Evolutionary conservation across 1,139 yeast genomes (phyloP).

Genomic region (Candida glucosophila): DNA sequence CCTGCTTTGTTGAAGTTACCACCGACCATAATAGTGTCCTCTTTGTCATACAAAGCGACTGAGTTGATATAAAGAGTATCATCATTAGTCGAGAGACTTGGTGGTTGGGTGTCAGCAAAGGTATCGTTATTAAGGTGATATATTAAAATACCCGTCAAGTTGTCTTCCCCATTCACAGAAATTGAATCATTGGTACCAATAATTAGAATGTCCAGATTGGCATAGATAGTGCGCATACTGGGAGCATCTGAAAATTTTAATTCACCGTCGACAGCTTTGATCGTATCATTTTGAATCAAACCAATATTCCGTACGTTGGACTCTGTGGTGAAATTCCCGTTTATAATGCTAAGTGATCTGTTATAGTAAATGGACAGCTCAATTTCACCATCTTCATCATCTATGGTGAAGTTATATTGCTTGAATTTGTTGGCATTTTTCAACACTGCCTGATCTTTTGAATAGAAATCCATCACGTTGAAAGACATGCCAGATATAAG

Average conservation of each 20-base stretch:
- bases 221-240: slow-evolving; percentile 33
- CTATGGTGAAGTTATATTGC: slow-evolving; percentile 16
- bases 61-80: slow-evolving; percentile 37
- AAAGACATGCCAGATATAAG: slow-evolving; percentile 33
- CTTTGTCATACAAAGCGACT: slow-evolving; percentile 43
- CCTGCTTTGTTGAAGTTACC: slow-evolving; percentile 67
- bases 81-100: slow-evolving; percentile 22
- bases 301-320: too few relatives aligned
- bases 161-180: slow-evolving; percentile 10
- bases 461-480: slow-evolving; percentile 26
- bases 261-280: slow-evolving; percentile 20
- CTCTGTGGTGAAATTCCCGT: slow-evolving; percentile 36
- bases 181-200: slow-evolving; percentile 48
- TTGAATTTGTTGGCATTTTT: slow-evolving; percentile 13
- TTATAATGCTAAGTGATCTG: slow-evolving; percentile 42
- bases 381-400: slow-evolving; percentile 23
- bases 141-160: slow-evolving; percentile 40
- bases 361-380: slow-evolving; percentile 35
- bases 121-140: slow-evolving; percentile 38
- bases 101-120: slow-evolving; percentile 41
- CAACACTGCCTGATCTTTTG: slow-evolving; percentile 23
- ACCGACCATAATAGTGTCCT: slow-evolving; percentile 54
- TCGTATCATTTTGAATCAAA: too few relatives aligned
- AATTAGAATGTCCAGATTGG: slow-evolving; percentile 30
- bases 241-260: slow-evolving; percentile 30